Evolutionary conservation across 2,329 filamentous ascomycete species (phyloP), one percentile per base, ranked within the genome.

Genomic region (Penicillium digitatum): DNA sequence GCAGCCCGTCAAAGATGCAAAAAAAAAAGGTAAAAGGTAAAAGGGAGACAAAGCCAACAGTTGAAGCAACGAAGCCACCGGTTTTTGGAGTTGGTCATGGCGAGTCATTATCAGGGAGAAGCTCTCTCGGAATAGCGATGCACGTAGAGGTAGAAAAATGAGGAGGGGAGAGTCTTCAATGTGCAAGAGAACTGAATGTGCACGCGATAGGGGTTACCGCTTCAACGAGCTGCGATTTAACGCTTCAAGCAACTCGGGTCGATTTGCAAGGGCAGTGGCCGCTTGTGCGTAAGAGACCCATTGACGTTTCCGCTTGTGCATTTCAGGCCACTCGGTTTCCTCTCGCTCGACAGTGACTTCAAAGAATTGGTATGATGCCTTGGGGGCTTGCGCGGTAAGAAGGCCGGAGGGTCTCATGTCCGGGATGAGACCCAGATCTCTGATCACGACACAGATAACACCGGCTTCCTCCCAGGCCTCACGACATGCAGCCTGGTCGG

Each of bases 391-490:
- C n/a, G 74, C 67, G 27, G 79, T 80, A 59, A 83, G 69, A 60
- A 82, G 74, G 22, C 76, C 72, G 26, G 77, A 71, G 45, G 77
- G 82, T 55, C 91, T 85, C 72, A 86, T 88, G 76, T 99, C 94
- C 52, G 86, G 79, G 65, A 99, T 95, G 61, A 87, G 82, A 61
- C 92, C 92, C 48, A 99, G 82, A 73, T 96, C 90, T 71, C 87
- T 88, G 66, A 88, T 86, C 73, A 96, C 87, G 56, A 84, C 87
- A 74, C 93, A 89, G 66, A 88, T 81, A 68, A 97, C 95, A 67
- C 94, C 94, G 39, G 92, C 94, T 78, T 97, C 94, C 78, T 97
- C 94, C 94, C 94, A 97, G 58, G 94, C 94, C 75, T 99, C 94
- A 64, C 94, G 81, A 80, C 80, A 87, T 76, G 85, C 85, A 53